These are phyloP conservation scores for Jacaranda copaia DNA, from an alignment of 257 asterid species.

Conservation along the genomic window DNA sequence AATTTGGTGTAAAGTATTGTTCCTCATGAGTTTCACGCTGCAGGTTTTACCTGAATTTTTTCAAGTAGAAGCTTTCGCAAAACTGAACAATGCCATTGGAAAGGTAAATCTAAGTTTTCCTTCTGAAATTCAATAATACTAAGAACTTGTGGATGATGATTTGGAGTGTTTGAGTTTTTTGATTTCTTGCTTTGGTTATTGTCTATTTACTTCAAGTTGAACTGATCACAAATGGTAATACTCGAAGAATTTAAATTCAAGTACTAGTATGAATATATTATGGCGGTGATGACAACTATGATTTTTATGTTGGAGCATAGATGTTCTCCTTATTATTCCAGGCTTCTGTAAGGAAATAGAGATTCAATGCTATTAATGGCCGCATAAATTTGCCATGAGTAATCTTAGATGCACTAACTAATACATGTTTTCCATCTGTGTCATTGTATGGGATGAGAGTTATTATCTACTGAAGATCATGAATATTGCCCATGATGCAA, in stretches of 20 bases:
- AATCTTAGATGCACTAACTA: constrained; percentile 1
- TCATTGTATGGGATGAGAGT: neutral
- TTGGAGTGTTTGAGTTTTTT: constrained; percentile 4
- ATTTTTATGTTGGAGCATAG: constrained; percentile 20
- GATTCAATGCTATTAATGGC: constrained; percentile 14
- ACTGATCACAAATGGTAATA: constrained; percentile 25
- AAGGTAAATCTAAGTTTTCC: constrained; percentile 63
- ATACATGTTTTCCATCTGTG: constrained; percentile 11
- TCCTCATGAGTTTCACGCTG: constrained; percentile 50
- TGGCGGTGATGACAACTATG: constrained; percentile 21
- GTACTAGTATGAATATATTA: constrained; percentile 1
- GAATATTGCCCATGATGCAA: neutral
- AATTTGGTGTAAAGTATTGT: constrained; percentile 35
- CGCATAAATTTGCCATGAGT: neutral
- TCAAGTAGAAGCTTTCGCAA: constrained; percentile 98
- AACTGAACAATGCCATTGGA: constrained; percentile 86
- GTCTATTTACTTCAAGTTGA: constrained; percentile 26
- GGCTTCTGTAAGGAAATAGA: neutral
- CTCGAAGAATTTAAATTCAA: constrained; percentile 2
- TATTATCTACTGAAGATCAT: neutral
- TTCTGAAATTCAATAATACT: constrained; percentile 19
- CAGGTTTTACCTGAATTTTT: constrained; percentile 97
- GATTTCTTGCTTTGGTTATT: constrained; percentile 21
- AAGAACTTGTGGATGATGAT: constrained; percentile 25
- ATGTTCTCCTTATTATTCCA: constrained; percentile 13